Conservation (phyloP, 1,139 yeast species). For the Diutina rugosa region DNA sequence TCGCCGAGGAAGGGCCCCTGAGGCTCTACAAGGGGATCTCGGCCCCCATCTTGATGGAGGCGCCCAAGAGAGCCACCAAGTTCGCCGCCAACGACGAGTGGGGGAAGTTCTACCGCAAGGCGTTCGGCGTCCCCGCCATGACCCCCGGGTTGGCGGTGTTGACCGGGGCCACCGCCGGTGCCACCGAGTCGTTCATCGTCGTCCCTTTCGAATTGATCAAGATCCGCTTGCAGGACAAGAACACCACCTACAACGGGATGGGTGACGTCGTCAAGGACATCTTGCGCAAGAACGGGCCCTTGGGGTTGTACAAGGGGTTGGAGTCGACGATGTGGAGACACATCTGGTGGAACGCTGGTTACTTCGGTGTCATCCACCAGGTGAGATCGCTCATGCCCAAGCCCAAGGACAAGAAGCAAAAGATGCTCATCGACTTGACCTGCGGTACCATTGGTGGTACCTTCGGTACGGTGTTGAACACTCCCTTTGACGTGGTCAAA, state of each 20-base stretch:
- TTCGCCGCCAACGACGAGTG: slow-evolving; percentile 98
- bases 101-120: slow-evolving; percentile 69
- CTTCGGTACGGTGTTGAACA: slow-evolving; percentile 82
- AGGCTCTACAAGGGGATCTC: slow-evolving; percentile 85
- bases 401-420: slow-evolving; percentile 54
- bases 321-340: slow-evolving; percentile 98
- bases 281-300: slow-evolving; percentile 58
- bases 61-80: slow-evolving; percentile 97
- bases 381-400: slow-evolving; percentile 68
- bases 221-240: slow-evolving; percentile 83
- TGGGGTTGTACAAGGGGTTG: slow-evolving; percentile 85
- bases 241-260: slow-evolving; percentile 76
- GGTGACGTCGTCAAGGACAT: slow-evolving; percentile 70
- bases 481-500: slow-evolving; percentile 97
- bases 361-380: slow-evolving; percentile 90
- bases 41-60: slow-evolving; percentile 97
- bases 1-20: slow-evolving; percentile 72
- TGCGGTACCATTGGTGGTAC: slow-evolving; percentile 97
- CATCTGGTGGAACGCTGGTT: slow-evolving; percentile 94
- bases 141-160: slow-evolving; percentile 76
- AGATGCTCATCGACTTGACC: slow-evolving; percentile 74
- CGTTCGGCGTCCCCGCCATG: slow-evolving; percentile 59
- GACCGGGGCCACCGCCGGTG: slow-evolving; percentile 98
- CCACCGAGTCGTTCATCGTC: slow-evolving; percentile 89
- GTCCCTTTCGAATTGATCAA: slow-evolving; percentile 88